phyloP scores from a whole-genome alignment of 257 asterid genomes.

The Solanum infundibuliforme region DNA sequence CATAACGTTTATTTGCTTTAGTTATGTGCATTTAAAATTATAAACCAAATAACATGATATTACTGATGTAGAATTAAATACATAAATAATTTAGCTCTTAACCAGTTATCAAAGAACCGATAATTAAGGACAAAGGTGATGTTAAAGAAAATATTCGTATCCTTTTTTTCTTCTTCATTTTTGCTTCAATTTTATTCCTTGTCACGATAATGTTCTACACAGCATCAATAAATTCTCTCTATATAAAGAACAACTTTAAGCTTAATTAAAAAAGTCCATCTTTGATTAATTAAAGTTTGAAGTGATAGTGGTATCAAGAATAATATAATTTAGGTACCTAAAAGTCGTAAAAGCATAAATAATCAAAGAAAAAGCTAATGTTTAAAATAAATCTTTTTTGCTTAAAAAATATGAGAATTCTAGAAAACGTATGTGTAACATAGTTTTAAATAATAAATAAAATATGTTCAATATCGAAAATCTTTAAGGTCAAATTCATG shows the following conservation, averaged over 20 bases:
- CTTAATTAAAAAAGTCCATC: background rate
- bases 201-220: background rate
- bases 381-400: background rate
- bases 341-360: background rate
- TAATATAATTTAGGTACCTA: background rate
- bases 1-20: background rate
- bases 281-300: background rate
- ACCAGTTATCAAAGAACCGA: background rate
- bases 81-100: background rate
- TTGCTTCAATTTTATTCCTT: background rate
- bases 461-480: too few species aligned
- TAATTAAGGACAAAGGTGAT: background rate
- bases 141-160: background rate
- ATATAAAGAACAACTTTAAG: background rate
- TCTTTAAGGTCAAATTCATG: background rate
- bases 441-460: too few species aligned
- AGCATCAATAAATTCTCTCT: background rate
- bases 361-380: background rate
- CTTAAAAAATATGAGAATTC: background rate
- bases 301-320: background rate
- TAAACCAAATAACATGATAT: background rate
- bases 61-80: background rate
- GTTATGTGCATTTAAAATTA: background rate
- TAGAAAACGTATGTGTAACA: too few species aligned
- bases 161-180: background rate